phyloP scores from a whole-genome alignment of 1,284 basidiomycete species.

The Jaminaea rosea region DNA sequence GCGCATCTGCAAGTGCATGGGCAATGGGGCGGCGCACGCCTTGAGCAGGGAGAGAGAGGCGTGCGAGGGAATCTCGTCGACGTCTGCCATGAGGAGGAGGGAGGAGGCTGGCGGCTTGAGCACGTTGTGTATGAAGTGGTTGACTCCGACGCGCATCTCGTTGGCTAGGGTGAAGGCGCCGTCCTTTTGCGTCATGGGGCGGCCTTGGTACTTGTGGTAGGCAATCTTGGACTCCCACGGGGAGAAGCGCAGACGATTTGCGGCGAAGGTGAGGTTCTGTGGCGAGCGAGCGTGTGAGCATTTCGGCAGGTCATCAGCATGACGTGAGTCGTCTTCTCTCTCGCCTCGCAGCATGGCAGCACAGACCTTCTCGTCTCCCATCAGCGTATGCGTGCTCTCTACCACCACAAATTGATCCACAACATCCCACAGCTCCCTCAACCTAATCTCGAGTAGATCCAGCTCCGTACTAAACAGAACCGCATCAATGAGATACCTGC shows the following conservation, averaged over 20 bases:
- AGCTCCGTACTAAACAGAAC: conserved; percentile 54
- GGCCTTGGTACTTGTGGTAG: conserved; percentile 44
- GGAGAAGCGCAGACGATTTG: conserved; percentile 53
- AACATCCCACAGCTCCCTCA: conserved; percentile 58
- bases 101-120: conserved; percentile 42
- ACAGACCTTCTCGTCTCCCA: conserved; percentile 13
- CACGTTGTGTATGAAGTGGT: conserved; percentile 8
- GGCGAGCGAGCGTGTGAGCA: neutral
- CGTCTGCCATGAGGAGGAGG: conserved; percentile 60
- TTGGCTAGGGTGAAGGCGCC: conserved; percentile 49
- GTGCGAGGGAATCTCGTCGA: conserved; percentile 60
- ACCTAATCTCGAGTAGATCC: conserved; percentile 61
- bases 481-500: conserved; percentile 16
- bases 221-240: conserved; percentile 56
- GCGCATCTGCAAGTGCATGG: conserved; percentile 59
- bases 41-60: conserved; percentile 57
- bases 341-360: too few species aligned
- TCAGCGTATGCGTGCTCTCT: conserved; percentile 53
- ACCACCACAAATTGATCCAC: conserved; percentile 62
- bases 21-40: conserved; percentile 55
- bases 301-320: too few species aligned
- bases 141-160: conserved; percentile 44
- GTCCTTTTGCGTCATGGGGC: conserved; percentile 30
- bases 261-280: conserved; percentile 12
- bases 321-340: neutral